Base-by-base conservation (phyloP, 2,329 filamentous ascomycete species). In the Venturia asperata region DNA sequence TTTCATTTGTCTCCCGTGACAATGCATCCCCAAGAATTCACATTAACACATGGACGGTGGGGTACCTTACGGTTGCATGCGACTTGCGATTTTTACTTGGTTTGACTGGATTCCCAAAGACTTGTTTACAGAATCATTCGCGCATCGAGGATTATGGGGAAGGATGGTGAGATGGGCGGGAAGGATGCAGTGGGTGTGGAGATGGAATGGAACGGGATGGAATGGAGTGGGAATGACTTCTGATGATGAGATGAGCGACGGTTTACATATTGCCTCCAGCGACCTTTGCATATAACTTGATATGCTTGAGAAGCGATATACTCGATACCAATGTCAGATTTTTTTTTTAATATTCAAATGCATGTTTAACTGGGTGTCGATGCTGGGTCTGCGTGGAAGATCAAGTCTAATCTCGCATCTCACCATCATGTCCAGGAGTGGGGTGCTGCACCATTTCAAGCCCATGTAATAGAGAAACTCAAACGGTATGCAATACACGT, bases 301-400 rank as follows among this genome's bases (percentile, higher is more conserved):
- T 58, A 58, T 58, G 52, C 52, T 58, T 58, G 52, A n/a, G 52
- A 58, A 52, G 52, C 27, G 27, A 58, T 58, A 37, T 58, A 58
- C 52, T 58, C 52, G 52, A 58, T 58, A 58, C 52, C 27, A 58
- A 58, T 58, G 52, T 27, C 52, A 58, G 19, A 34, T 17, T 58
- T 37, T 58, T 56, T 56, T 56, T 41, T 41, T 15, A 15, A 15
- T 27, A 11, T 27, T 52, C 47, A 27, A 27, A 15, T 21, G 6
- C 21, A 13, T 7, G 5, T 52, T 27, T 41, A 9, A 41, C 15
- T 11, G 9, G 39, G 10, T 41, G 39, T 41, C 30, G 30, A 34
- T 34, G 30, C 30, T 34, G 30, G 30, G 30, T 34, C 30, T 34
- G 30, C n/a, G 30, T 34, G 30, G 30, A 6, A 34, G 6, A 6